Evolutionary conservation across 2,329 filamentous ascomycete species (phyloP).

Genomic region (Nothophoma quercina): DNA sequence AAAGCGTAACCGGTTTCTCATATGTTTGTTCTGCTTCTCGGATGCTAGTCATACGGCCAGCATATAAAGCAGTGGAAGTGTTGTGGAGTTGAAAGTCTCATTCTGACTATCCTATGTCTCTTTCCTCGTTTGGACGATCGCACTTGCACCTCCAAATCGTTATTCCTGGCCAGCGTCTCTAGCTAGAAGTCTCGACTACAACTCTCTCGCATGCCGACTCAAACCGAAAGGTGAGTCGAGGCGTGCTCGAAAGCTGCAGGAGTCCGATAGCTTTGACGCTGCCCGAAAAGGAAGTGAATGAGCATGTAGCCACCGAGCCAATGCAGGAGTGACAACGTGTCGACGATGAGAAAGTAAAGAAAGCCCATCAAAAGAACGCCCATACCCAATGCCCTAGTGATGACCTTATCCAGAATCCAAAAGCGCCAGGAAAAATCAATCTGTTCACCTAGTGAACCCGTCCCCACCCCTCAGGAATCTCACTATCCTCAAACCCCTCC

Average conservation of each 20-base stretch:
- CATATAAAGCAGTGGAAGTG: no score
- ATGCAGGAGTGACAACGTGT: neutral
- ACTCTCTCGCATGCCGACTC: constrained; percentile 4
- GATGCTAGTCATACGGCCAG: no score
- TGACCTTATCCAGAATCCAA: neutral
- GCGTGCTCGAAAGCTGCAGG: neutral
- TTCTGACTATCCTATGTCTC: no score
- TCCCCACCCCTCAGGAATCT: constrained; percentile 17
- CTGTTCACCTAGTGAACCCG: neutral
- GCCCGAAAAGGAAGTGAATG: neutral
- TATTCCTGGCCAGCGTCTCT: neutral
- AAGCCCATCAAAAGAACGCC: neutral
- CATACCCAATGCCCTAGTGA: constrained; percentile 5
- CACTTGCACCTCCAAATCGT: neutral
- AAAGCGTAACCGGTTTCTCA: no score
- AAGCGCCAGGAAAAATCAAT: neutral
- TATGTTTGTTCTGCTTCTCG: no score
- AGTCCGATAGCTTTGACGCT: neutral
- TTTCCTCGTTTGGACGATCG: no score
- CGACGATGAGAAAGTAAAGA: neutral
- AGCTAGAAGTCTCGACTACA: constrained; percentile 1
- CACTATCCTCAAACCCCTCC: constrained; percentile 47
- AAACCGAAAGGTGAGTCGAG: constrained; percentile 14
- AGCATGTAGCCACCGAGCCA: no score
- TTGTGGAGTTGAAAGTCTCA: no score